Evolutionary conservation across 805 yeast genomes (phyloP).

Genomic region (Metschnikowia aberdeeniae): DNA sequence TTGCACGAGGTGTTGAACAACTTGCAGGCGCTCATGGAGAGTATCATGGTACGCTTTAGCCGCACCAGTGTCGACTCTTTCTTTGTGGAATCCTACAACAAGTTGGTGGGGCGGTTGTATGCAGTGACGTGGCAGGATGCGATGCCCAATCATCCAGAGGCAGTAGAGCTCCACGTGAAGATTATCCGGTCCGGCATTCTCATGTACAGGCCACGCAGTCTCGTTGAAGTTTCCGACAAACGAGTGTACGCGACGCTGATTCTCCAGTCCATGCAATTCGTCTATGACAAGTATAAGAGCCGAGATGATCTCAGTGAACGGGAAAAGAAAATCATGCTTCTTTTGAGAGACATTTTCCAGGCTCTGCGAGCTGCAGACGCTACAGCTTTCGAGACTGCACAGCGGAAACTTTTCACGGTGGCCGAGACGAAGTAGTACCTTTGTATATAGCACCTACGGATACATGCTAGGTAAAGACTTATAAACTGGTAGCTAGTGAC

Average conservation of each 20-base stretch:
- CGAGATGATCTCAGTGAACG: constrained; percentile 11
- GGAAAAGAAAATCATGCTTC: constrained; percentile 20
- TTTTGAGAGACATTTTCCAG: constrained; percentile 18
- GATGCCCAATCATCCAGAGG: constrained; percentile 12
- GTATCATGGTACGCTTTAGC: constrained; percentile 19
- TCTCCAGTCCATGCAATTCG: constrained; percentile 21
- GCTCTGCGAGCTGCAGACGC: not conserved
- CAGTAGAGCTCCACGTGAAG: constrained; percentile 21
- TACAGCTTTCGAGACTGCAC: not conserved
- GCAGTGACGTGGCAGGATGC: constrained; percentile 25
- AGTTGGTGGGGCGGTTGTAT: constrained; percentile 23
- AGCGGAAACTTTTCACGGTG: not conserved
- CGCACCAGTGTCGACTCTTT: constrained; percentile 9
- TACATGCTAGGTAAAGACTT: no score
- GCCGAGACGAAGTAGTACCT: not conserved
- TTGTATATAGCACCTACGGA: no score
- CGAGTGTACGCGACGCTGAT: constrained; percentile 17
- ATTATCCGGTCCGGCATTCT: constrained; percentile 28
- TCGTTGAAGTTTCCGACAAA: constrained; percentile 19
- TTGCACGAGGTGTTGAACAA: constrained; percentile 20
- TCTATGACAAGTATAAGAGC: constrained; percentile 20
- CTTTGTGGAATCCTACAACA: constrained; percentile 23
- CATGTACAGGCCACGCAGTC: constrained; percentile 24
- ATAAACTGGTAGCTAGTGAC: no score
- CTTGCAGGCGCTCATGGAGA: constrained; percentile 22